These are phyloP conservation scores for Aureobasidium sp. DNA, from an alignment of 2,329 filamentous ascomycete species.

Conservation along the genomic window DNA sequence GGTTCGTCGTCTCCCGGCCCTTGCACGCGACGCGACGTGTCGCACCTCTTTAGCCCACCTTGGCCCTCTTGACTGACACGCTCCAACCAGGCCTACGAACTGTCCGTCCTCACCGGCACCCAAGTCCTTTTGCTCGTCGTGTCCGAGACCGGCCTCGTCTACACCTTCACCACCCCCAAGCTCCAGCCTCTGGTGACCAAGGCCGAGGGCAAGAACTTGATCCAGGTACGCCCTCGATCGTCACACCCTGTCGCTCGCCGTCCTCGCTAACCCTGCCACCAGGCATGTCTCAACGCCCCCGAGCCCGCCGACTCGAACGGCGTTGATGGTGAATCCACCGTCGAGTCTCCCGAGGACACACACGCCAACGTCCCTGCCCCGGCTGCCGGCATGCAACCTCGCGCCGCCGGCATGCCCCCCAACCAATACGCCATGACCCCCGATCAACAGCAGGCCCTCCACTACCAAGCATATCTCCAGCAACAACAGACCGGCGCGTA, in stretches of 20 bases:
- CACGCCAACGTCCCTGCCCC: conserved; percentile 44
- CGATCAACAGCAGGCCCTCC: conserved; percentile 31
- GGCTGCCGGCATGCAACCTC: conserved; percentile 26
- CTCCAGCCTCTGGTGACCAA: conserved; percentile 96
- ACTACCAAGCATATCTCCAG: conserved; percentile 32
- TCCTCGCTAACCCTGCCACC: conserved; percentile 27
- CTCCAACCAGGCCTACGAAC: conserved; percentile 65
- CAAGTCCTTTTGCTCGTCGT: conserved; percentile 95
- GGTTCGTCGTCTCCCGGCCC: conserved; percentile 42
- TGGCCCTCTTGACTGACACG: conserved; percentile 10
- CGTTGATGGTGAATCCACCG: conserved; percentile 43
- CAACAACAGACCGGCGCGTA: conserved; percentile 29
- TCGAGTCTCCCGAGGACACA: conserved; percentile 88
- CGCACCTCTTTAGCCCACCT: not conserved
- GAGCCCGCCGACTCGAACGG: conserved; percentile 70
- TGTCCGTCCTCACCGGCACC: conserved; percentile 94
- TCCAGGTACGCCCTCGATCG: conserved; percentile 58
- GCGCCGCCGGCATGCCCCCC: conserved; percentile 19
- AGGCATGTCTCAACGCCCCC: conserved; percentile 95
- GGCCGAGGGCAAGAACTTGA: conserved; percentile 97
- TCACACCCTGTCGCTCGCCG: not conserved
- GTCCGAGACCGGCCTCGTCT: conserved; percentile 93
- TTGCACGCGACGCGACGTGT: conserved; percentile 13
- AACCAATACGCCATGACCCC: conserved; percentile 28
- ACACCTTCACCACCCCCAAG: conserved; percentile 97